Conservation (phyloP, 495 filamentous ascomycete species). For the Haplographium delicatum region DNA sequence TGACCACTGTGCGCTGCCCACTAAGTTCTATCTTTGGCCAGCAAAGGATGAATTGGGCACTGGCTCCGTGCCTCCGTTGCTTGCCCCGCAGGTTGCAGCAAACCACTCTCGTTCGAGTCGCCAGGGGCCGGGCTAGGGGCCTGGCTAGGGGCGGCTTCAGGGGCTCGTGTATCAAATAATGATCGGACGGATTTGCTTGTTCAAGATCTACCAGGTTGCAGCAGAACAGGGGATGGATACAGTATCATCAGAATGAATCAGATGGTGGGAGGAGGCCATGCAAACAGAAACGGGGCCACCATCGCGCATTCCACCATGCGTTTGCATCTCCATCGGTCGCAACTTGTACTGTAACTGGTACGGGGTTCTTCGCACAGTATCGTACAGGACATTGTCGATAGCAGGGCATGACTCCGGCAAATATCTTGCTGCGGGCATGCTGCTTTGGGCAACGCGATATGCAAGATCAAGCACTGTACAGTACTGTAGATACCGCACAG, state of each 20-base stretch:
- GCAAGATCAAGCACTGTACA: not conserved
- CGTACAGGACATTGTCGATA: no score
- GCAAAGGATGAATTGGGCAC: not conserved
- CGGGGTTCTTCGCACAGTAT: no score
- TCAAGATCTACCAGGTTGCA: not conserved
- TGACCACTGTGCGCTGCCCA: not conserved
- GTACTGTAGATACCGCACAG: no score
- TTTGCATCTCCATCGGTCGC: no score
- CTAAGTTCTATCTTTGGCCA: not conserved
- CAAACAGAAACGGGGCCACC: no score
- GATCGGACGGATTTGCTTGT: conserved; percentile 1
- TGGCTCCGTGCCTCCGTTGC: not conserved
- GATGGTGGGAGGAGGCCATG: not conserved
- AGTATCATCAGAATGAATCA: no score
- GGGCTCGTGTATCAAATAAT: not conserved
- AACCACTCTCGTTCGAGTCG: not conserved
- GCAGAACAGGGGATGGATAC: not conserved
- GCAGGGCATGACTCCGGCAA: not conserved
- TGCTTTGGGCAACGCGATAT: not conserved
- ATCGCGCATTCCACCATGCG: no score
- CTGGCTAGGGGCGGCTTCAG: no score
- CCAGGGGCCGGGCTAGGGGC: not conserved
- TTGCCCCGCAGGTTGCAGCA: not conserved
- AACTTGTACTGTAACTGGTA: no score
- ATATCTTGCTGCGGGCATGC: not conserved